Conservation (phyloP, 75 land plant genomes). For the Picea sitchensis region DNA sequence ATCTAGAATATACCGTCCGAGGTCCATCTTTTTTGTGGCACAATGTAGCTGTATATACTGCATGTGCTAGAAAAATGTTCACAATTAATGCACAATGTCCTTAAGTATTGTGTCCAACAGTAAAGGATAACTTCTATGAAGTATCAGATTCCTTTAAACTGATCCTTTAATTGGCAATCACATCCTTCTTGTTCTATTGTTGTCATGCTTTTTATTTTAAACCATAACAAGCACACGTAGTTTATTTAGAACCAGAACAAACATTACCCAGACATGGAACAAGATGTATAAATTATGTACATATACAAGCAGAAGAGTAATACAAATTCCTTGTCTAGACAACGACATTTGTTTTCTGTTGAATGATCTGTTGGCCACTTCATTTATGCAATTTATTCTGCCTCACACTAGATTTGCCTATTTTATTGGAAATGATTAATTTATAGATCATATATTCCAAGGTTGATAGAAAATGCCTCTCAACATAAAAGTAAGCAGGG, state of each 20-base stretch:
- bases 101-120: slow-evolving; percentile 47
- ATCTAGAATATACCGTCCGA: slow-evolving; percentile 72
- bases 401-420: too few relatives aligned
- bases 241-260: neutral
- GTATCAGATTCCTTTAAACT: slow-evolving; percentile 53
- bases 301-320: neutral
- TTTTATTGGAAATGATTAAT: too few relatives aligned
- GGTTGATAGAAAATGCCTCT: too few relatives aligned
- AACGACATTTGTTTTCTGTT: neutral
- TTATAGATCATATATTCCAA: too few relatives aligned
- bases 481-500: too few relatives aligned
- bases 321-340: neutral
- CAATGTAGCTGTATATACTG: slow-evolving; percentile 78
- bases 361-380: neutral
- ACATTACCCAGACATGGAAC: neutral
- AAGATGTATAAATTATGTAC: neutral
- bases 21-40: slow-evolving; percentile 72
- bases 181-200: neutral
- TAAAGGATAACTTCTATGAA: slow-evolving; percentile 33
- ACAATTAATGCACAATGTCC: slow-evolving; percentile 85
- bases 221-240: neutral
- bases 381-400: neutral
- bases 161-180: neutral
- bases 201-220: neutral
- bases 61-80: slow-evolving; percentile 44